Base-by-base conservation (phyloP, 2,329 filamentous ascomycete species). In the Colletotrichum abscissum region DNA sequence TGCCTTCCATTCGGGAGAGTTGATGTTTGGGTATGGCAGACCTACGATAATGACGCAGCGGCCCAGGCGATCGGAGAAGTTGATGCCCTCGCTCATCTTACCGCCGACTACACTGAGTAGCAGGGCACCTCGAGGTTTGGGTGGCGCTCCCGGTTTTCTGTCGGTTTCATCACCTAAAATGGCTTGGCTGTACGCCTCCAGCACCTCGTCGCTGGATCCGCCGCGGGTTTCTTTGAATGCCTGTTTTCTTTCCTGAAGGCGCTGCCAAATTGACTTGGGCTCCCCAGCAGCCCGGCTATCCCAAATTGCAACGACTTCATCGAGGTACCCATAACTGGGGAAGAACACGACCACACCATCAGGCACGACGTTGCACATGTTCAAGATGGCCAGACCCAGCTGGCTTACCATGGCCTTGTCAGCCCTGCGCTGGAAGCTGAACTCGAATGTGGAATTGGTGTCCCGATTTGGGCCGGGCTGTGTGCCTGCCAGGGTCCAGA, bases 31-130 rank as follows among this genome's bases (percentile, higher is more conserved):
- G 77, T 97, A 99, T 0, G 97, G 97, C 4, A 99, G 85, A 0
- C 97, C 97, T 16, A 98, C 90, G n/a, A 98, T 93, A 16, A 97
- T 86, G 9, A 99, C 95, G 67, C 94, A 96, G 30, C 97, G 92
- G 1, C 97, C 97, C 0, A 99, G 90, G 3, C 89, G 88, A 83
- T 99, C 95, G 0, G 94, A 96, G 84, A 99, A 99, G 83, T 99
- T 99, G 85, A 99, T 99, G 76, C 97, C 97, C 83, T 99, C 97
- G 71, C 94, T 97, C 84, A 99, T 92, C 77, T 96, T 97, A 16
- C 97, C 97, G 67, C 96, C 96, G 3, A 99, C 93, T 3, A 99
- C 95, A 67, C 95, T 95, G 30, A 99, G 89, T 0, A 99, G 88
- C 0, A 98, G 84, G 0, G 94, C 96, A 0, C 95, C 95, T 60